Evolutionary conservation across 2,329 filamentous ascomycete genomes (phyloP).

Genomic region (Coniochaeta prunicola): DNA sequence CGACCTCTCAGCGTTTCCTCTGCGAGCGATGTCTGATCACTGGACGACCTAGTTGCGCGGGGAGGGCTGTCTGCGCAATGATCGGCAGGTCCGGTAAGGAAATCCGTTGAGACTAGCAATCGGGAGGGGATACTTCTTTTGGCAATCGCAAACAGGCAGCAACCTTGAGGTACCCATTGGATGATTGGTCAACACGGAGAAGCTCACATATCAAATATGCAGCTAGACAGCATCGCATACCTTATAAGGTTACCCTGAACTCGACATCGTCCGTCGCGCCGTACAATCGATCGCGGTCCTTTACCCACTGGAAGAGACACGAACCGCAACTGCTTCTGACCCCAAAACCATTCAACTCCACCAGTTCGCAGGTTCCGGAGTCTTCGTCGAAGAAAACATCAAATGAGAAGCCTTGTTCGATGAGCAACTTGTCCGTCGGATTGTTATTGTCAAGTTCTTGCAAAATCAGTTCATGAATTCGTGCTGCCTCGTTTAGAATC

Average conservation of each 20-base stretch:
- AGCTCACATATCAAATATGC: too few species aligned
- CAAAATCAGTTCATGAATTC: constrained; percentile 20
- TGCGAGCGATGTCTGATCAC: too few species aligned
- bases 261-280: constrained; percentile 19
- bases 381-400: constrained; percentile 30
- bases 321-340: constrained; percentile 33
- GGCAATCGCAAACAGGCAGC: background rate
- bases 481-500: constrained; percentile 13
- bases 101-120: too few species aligned
- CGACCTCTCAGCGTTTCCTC: too few species aligned
- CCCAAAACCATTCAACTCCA: constrained; percentile 39
- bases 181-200: background rate
- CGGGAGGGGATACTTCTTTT: too few species aligned
- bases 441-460: constrained; percentile 13
- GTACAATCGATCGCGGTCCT: constrained; percentile 28
- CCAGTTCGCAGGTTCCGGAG: constrained; percentile 18
- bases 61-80: too few species aligned
- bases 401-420: constrained; percentile 33
- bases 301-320: constrained; percentile 38
- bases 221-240: background rate
- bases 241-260: constrained; percentile 17
- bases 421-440: constrained; percentile 19
- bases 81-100: too few species aligned
- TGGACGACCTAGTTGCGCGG: too few species aligned
- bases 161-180: too few species aligned